Base-by-base conservation (phyloP, 1,284 basidiomycete genomes). In the Sporisorium graminicola region DNA sequence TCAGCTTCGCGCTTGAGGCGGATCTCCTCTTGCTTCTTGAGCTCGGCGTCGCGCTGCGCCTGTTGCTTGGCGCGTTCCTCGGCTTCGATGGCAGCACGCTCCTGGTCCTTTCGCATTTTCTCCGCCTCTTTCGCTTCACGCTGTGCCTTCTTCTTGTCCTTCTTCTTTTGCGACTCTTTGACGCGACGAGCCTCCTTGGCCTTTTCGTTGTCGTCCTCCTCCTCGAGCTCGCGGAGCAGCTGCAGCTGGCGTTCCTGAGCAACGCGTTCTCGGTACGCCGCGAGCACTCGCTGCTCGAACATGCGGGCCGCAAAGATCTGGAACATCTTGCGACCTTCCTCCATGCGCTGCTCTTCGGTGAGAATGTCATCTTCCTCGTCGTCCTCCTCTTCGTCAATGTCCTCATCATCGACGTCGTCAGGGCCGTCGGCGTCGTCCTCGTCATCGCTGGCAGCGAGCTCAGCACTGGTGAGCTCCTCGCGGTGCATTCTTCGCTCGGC, bases 291-390 rank as follows among this genome's bases (percentile, higher is more conserved):
- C 87, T 98, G 95, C 88, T 99, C 96, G 86, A 99, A 98, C 94
- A 98, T 97, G 63, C 97, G 91, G 43, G 96, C 96, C n/a, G 96
- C 96, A 86, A 98, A 99, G 87, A 99, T 98, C 78, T 95, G 95
- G 88, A 99, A 99, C 96, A 99, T 99, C 60, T 94, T 91, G 86
- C 95, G 94, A 80, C 96, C 96, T 87, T 99, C 96, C 87, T 98
- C 95, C 91, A 95, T 94, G 87, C 96, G 94, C 88, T 98, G 93
- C 54, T 88, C 87, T 66, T 89, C 88, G 31, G 89, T 88, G 46
- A 89, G 78, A 43, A 75, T 61, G 62, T 82, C 79, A 60, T 86
- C 84, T 0, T 89, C 89, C 0, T 89, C 88, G 5, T 88, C 88
- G 56, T 88, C 88, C 18, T 87, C 87, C n/a, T 87, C 86, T 14